These are phyloP conservation scores for Carex kokanica DNA, from an alignment of 176 grass and related monocot genomes.

Conservation along the genomic window DNA sequence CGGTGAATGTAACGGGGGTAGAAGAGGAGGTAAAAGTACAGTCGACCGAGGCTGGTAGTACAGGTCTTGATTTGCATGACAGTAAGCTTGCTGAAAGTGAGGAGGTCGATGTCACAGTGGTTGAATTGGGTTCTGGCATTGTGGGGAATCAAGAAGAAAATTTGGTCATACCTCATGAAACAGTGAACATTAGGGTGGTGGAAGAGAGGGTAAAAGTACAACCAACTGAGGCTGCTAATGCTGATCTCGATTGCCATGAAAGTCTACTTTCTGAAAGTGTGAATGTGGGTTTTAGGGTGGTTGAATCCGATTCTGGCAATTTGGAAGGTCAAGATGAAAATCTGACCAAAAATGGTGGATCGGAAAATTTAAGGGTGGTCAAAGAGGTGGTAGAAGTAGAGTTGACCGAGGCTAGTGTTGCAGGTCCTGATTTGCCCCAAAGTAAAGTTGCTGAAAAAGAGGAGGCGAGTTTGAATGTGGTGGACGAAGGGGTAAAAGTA, in stretches of 20 bases:
- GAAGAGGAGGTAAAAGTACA: conserved; percentile 47
- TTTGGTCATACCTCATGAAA: neutral
- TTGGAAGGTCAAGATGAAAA: conserved; percentile 37
- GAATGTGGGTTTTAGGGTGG: conserved; percentile 26
- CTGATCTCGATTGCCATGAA: conserved; percentile 26
- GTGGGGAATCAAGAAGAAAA: conserved; percentile 36
- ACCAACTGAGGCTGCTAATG: conserved; percentile 20
- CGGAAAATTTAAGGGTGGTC: conserved; percentile 24
- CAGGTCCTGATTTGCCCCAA: conserved; percentile 23
- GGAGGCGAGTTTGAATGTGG: conserved; percentile 2
- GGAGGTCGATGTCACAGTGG: conserved; percentile 27
- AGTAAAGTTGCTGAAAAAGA: conserved; percentile 11
- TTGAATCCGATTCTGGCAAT: conserved; percentile 16
- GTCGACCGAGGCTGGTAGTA: conserved; percentile 11
- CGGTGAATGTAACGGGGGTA: conserved; percentile 21
- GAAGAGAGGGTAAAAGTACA: conserved; percentile 49
- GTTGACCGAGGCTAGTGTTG: conserved; percentile 9
- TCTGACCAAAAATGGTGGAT: neutral
- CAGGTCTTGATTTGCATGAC: conserved; percentile 25
- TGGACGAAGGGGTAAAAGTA: conserved; percentile 46
- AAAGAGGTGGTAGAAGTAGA: conserved; percentile 46
- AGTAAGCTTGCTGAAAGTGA: conserved; percentile 10
- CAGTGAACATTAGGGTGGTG: conserved; percentile 25
- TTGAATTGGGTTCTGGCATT: conserved; percentile 22
- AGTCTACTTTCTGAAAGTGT: conserved; percentile 19